phyloP scores from a whole-genome alignment of 2,329 filamentous ascomycete species.

The Fusarium sp. region DNA sequence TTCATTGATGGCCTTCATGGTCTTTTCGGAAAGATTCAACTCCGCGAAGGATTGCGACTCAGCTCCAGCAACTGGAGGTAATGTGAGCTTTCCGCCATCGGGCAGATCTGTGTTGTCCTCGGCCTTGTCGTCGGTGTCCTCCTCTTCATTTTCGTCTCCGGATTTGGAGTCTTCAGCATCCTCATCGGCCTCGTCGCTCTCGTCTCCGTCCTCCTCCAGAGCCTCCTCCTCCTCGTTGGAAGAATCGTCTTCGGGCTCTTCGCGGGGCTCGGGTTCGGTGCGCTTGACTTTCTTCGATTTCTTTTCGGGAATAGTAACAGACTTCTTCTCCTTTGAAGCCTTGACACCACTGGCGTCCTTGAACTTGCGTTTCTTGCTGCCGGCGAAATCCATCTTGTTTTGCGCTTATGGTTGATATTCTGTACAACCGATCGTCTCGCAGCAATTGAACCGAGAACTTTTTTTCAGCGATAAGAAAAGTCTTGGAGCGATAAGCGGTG shows the following conservation, averaged over 20 bases:
- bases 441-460: slow-evolving; percentile 34
- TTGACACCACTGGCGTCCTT: slow-evolving; percentile 48
- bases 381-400: slow-evolving; percentile 47
- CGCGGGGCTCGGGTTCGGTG: slow-evolving; percentile 43
- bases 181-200: slow-evolving; percentile 44
- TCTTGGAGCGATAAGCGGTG: slow-evolving; percentile 33
- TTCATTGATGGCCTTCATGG: slow-evolving; percentile 83
- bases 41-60: slow-evolving; percentile 80
- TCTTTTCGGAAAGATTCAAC: slow-evolving; percentile 86
- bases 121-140: slow-evolving; percentile 39
- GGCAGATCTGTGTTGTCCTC: slow-evolving; percentile 49
- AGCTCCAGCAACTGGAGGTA: slow-evolving; percentile 62
- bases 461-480: slow-evolving; percentile 44
- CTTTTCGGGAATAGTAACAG: slow-evolving; percentile 42
- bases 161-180: slow-evolving; percentile 45
- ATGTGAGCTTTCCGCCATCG: slow-evolving; percentile 54
- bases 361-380: slow-evolving; percentile 57
- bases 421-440: slow-evolving; percentile 12
- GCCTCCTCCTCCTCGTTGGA: slow-evolving; percentile 43
- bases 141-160: slow-evolving; percentile 39
- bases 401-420: slow-evolving; percentile 22
- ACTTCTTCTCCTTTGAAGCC: slow-evolving; percentile 36
- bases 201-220: slow-evolving; percentile 38
- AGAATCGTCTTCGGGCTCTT: slow-evolving; percentile 39
- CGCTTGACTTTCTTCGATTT: slow-evolving; percentile 57